Base-by-base conservation (phyloP, 176 grass and related monocot genomes). In the Ananas comosus region DNA sequence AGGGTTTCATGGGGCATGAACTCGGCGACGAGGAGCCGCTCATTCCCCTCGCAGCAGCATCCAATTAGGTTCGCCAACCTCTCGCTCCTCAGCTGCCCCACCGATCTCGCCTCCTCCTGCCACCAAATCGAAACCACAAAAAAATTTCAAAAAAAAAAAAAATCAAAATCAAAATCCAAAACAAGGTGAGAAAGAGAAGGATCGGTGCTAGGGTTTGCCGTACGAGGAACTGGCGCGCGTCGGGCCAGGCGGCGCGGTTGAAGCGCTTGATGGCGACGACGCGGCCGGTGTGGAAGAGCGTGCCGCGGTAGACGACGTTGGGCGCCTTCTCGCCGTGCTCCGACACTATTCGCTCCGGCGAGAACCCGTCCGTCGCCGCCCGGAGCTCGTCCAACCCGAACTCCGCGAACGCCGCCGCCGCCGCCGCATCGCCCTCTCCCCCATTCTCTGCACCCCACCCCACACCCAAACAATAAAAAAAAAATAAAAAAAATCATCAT, bases 1-100 rank as follows among this genome's bases (percentile, higher is more conserved):
- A 88, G 77, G 49, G 85, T 88, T 75, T 88, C 80, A 16, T 88
- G 77, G 23, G 85, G 76, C 85, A 87, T 87, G 80, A 80, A 83
- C 85, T 87, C 85, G 5, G 85, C 85, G 25, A 88, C 80, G 17
- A 88, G 80, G 28, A 88, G 79, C 27, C 85, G 80, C 64, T 88
- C 85, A 24, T 76, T 74, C 1, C 54, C 85, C 58, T 88, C 80
- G 13, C 76, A 76, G 77, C 85, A 88, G 69, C 68, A 83, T 11
- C 80, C 80, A 23, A 83, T 70, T 48, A 88, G 67, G 58, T 88
- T 88, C 53, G 29, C 68, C 2, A 83, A 57, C 67, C 80, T 64
- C 47, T 88, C 77, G 18, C 78, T 88, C 64, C 80, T 63, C 47
- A 88, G 76, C 64, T 80, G 76, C 9, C 80, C 85, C 9, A 88